Conservation (phyloP, 345 rosid genomes). For the Schrenkiella parvula region DNA sequence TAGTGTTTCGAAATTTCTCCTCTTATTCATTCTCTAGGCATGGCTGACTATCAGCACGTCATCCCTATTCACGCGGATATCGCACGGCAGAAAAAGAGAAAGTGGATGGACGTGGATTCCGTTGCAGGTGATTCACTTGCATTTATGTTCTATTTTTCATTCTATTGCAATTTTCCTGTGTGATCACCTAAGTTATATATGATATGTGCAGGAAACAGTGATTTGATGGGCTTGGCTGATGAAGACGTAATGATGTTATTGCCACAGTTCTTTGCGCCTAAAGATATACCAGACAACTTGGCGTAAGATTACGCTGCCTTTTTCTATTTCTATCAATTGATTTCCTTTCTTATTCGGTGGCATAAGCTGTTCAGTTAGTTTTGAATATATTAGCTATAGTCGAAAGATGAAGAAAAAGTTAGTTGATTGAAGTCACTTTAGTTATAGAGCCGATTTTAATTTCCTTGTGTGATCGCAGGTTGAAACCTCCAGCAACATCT, state of each 20-base stretch:
- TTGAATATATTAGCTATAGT: background rate
- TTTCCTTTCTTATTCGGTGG: background rate
- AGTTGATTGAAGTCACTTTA: background rate
- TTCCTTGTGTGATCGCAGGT: slow-evolving; percentile 41
- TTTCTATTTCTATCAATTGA: slow-evolving; percentile 1
- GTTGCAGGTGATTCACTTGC: slow-evolving; percentile 42
- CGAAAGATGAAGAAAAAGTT: background rate
- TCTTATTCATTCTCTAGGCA: slow-evolving; percentile 45
- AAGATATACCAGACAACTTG: slow-evolving; percentile 72
- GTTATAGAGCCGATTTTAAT: background rate
- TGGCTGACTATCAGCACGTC: slow-evolving; percentile 97
- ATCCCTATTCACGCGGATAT: slow-evolving; percentile 79
- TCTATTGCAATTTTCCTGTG: background rate
- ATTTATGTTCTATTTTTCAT: background rate
- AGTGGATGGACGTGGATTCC: slow-evolving; percentile 53
- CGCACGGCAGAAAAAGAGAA: slow-evolving; percentile 67
- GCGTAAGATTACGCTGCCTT: slow-evolving; percentile 47
- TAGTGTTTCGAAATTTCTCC: background rate
- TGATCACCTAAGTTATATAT: background rate
- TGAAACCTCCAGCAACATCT: slow-evolving; percentile 54
- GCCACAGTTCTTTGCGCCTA: slow-evolving; percentile 77
- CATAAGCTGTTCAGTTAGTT: background rate
- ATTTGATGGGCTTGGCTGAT: slow-evolving; percentile 61
- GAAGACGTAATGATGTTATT: slow-evolving; percentile 80
- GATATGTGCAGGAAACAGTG: slow-evolving; percentile 42